Base-by-base conservation (phyloP, 495 filamentous ascomycete species). In the Hypoxylon rickii region DNA sequence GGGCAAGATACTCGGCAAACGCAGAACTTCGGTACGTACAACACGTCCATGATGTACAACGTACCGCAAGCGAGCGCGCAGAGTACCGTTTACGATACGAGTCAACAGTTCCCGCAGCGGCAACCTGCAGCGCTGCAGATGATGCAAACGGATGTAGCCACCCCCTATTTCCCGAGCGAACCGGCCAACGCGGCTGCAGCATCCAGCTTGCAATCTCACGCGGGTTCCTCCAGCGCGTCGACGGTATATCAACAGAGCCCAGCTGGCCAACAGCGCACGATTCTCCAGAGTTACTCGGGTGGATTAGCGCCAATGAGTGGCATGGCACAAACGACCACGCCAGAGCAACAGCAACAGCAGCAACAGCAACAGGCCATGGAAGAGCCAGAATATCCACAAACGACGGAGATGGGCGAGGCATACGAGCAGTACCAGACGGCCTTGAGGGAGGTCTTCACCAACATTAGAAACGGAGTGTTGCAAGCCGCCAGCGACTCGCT, bases 91-190 rank as follows among this genome's bases (percentile, higher is more conserved):
- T 96, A 96, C 76, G 88, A 91, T 71, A 76, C 86, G 59, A 83
- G 85, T 72, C 82, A 89, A 75, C 88, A 87, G 71, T 96, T 91
- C 74, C 77, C 82, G 58, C 77, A 85, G 66, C 88, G 90, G 77
- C 89, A 88, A 61, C 82, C 86, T 77, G 86, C 90, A 83, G 84
- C 83, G 36, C 80, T 96, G 65, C 89, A 94, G 61, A 85, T 90
- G 67, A 79, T 94, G 68, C 77, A 86, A 51, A 82, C 83, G 49
- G 80, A 80, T 67, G 79, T 81, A 58, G 68, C 79, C 56, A 69
- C 85, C 79, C 89, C 87, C 70, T 97, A 95, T 76, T 96, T 93
- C 68, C 74, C 83, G 51, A 79, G 79, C 67, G 89, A 91, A 65
- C 78, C 86, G 68, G 78, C 86, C 59, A 86, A 79, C 61, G 74